Evolutionary conservation across 345 rosid species (phyloP).

Genomic region (Populus deltoides): DNA sequence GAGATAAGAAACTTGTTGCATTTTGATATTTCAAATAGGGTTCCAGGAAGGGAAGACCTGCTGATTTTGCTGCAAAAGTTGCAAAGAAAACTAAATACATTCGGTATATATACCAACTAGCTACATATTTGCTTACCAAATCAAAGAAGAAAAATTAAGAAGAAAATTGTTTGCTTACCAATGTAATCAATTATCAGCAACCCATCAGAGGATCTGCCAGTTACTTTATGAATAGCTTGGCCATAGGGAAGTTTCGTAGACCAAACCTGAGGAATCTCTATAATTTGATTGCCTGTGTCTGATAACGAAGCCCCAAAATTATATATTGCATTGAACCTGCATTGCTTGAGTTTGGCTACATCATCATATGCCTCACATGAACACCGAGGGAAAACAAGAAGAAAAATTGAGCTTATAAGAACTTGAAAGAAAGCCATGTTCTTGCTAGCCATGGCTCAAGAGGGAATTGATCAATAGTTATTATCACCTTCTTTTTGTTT

Average conservation of each 20-base stretch:
- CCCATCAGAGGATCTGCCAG: neutral
- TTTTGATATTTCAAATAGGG: neutral
- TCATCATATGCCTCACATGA: neutral
- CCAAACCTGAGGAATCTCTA: no score
- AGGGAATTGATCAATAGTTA: no score
- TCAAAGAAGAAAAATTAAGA: no score
- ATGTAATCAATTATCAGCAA: neutral
- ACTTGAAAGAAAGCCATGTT: neutral
- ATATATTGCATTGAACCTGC: neutral
- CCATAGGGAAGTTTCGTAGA: neutral
- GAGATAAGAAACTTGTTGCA: neutral
- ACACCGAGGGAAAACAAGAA: neutral
- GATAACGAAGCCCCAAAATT: neutral
- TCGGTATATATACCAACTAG: no score
- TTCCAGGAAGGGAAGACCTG: constrained; percentile 3
- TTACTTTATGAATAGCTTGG: neutral
- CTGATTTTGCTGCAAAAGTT: constrained; percentile 11
- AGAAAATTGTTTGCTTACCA: neutral
- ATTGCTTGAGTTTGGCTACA: neutral
- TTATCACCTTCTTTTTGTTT: no score
- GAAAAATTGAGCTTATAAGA: neutral
- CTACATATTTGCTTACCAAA: neutral
- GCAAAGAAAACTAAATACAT: neutral
- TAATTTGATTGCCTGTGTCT: neutral
- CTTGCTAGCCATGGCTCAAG: neutral